Evolutionary conservation across 345 rosid genomes (phyloP), one percentile per base, ranked within the genome.

Genomic region (Geranium rotundifolium): DNA sequence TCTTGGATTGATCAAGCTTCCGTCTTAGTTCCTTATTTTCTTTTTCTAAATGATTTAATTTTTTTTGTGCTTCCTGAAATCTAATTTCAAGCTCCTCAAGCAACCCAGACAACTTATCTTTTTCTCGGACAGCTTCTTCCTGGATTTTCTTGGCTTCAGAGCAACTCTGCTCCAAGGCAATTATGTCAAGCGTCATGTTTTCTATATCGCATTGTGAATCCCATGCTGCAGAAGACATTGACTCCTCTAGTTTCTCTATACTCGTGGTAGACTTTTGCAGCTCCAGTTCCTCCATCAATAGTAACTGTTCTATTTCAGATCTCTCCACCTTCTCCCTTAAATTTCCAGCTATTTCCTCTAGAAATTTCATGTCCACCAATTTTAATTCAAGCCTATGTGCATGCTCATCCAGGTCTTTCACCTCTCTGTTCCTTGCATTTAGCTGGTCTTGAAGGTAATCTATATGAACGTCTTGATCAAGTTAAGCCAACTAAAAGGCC

Each of bases 361-460:
- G 57, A 68, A 62, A 50, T 69, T 78, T 73, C 83, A 80, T 76
- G 69, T 81, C 87, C 16, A 67, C 80, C 56, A 89, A 67, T 72
- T 85, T 80, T 59, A 72, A 71, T 71, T 89, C 98, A 69, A 89
- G 84, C 61, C 71, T 63, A 39, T 65, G 78, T 17, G 73, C 80
- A 54, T 66, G 87, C 72, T 85, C 87, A 62, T 65, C 81, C 67
- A 91, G 78, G 72, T 59, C 75, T 29, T 65, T 64, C 23, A 80
- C 76, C 76, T 89, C 89, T 63, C 69, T 72, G 67, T 82, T 79
- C 81, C 85, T 89, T 19, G 73, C 67, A 76, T 64, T 79, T 29
- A 89, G 72, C 66, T 91, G 95, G 82, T 89, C 95, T 76, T 80
- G 89, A 80, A 88, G 83, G 76, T 82, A 88, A 67, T 87, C 98